A percentile compares a stretch with the other conserved stretches of the same genome.
These are phyloP conservation scores for Penicillium maclennaniae DNA, from an alignment of 495 filamentous ascomycete genomes.

Conservation along the genomic window DNA sequence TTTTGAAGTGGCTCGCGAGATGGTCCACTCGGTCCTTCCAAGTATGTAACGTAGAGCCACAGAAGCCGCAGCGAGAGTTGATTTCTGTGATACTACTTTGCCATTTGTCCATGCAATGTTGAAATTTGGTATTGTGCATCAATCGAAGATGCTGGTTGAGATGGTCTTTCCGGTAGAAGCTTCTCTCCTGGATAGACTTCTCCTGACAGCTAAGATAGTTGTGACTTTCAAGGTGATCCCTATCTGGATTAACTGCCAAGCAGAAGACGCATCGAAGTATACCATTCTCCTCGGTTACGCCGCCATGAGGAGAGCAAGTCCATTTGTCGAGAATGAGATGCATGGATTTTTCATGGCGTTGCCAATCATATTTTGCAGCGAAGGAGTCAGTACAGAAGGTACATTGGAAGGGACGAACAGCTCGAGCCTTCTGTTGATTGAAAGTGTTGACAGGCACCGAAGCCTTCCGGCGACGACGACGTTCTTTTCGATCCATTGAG, in stretches of 20 bases:
- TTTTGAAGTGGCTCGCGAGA: slow-evolving; percentile 70
- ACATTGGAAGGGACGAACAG: slow-evolving; percentile 65
- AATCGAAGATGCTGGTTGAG: slow-evolving; percentile 79
- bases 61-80: slow-evolving; percentile 71
- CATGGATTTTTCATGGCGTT: slow-evolving; percentile 82
- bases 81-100: slow-evolving; percentile 67
- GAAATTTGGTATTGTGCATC: slow-evolving; percentile 72
- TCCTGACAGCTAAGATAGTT: slow-evolving; percentile 73
- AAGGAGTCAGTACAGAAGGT: slow-evolving; percentile 92
- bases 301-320: slow-evolving; percentile 67
- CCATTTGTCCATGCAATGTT: slow-evolving; percentile 72
- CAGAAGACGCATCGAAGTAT: slow-evolving; percentile 67
- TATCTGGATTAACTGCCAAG: slow-evolving; percentile 58
- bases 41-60: slow-evolving; percentile 59
- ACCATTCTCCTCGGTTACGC: slow-evolving; percentile 40
- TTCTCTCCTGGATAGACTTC: slow-evolving; percentile 65
- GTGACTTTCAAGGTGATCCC: slow-evolving; percentile 70
- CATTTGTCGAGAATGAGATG: slow-evolving; percentile 81
- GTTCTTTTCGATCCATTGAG: slow-evolving; percentile 65
- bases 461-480: slow-evolving; percentile 63
- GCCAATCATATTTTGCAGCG: slow-evolving; percentile 88
- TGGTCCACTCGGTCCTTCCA: slow-evolving; percentile 71
- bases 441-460: slow-evolving; percentile 43
- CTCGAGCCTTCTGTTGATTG: slow-evolving; percentile 38
- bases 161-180: slow-evolving; percentile 88